Conservation (phyloP, 202 grass and related monocot species). For the Setaria viridis region DNA sequence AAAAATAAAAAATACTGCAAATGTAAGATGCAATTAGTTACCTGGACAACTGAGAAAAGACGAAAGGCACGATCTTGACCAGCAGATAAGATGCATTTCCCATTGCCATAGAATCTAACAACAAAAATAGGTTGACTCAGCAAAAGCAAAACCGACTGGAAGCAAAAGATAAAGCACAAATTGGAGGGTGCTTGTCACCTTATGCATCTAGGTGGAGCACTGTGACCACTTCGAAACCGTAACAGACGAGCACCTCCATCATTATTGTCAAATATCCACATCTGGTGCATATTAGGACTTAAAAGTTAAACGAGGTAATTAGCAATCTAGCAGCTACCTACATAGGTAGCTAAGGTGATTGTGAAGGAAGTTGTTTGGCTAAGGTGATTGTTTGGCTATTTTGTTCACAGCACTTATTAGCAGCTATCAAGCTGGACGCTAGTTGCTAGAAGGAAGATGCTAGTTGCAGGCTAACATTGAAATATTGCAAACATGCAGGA, state of each 20-base stretch:
- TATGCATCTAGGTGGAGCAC: conserved; percentile 91
- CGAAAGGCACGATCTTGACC: conserved; percentile 96
- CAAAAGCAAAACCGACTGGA: conserved; percentile 29
- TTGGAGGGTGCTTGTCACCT: conserved; percentile 56
- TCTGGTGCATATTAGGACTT: conserved; percentile 56
- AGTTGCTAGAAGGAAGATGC: background rate
- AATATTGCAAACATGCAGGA: conserved; percentile 10
- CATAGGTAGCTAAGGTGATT: conserved; percentile 23
- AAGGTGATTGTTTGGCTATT: background rate
- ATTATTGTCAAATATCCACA: conserved; percentile 98
- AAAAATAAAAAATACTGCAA: conserved; percentile 17
- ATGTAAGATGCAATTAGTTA: conserved; percentile 42
- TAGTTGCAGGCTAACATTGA: conserved; percentile 7
- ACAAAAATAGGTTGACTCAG: conserved; percentile 30
- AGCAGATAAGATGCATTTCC: conserved; percentile 92
- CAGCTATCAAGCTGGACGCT: background rate
- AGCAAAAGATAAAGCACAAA: conserved; percentile 33
- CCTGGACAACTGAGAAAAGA: conserved; percentile 96
- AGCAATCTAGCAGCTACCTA: background rate
- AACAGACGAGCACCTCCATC: conserved; percentile 91
- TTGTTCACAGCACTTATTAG: conserved; percentile 23
- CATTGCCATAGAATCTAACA: conserved; percentile 92
- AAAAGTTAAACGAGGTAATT: conserved; percentile 16
- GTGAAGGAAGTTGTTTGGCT: background rate
- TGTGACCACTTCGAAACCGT: conserved; percentile 97